phyloP scores from a whole-genome alignment of 305 asterid species.

The Plantago lanceolata region DNA sequence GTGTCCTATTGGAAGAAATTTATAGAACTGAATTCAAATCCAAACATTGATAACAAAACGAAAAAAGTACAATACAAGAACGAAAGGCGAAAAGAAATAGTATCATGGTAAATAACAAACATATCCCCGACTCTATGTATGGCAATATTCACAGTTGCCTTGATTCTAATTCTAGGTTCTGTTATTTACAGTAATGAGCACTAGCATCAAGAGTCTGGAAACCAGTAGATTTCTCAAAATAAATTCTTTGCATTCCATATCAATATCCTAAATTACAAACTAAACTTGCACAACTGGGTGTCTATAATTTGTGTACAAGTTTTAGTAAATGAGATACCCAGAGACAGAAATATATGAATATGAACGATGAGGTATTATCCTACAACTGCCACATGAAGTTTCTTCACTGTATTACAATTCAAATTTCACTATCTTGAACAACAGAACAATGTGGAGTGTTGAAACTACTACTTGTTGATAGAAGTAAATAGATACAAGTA shows the following conservation, averaged over 20 bases:
- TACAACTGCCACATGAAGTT: neutral
- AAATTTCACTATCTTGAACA: neutral
- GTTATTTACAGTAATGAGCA: neutral
- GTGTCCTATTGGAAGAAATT: too few relatives aligned
- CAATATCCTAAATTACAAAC: neutral
- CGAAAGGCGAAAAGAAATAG: neutral
- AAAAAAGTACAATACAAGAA: neutral
- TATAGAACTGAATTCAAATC: too few relatives aligned
- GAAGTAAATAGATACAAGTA: neutral
- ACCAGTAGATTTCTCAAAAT: neutral
- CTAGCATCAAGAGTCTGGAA: neutral
- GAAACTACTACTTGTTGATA: neutral
- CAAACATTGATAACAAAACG: neutral
- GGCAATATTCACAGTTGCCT: neutral
- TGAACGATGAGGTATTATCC: neutral
- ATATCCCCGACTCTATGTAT: neutral
- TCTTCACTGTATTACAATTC: neutral
- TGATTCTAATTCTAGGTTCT: neutral
- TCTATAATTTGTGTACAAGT: neutral
- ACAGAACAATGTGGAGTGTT: too few relatives aligned
- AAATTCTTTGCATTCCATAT: neutral
- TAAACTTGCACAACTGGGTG: neutral
- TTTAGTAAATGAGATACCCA: neutral
- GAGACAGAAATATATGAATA: neutral
- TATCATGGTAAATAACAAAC: neutral